A percentile compares a stretch with the other conserved stretches of the same genome.
Conservation (phyloP, 2,329 filamentous ascomycete species). For the Orbilia blumenaviensis region DNA sequence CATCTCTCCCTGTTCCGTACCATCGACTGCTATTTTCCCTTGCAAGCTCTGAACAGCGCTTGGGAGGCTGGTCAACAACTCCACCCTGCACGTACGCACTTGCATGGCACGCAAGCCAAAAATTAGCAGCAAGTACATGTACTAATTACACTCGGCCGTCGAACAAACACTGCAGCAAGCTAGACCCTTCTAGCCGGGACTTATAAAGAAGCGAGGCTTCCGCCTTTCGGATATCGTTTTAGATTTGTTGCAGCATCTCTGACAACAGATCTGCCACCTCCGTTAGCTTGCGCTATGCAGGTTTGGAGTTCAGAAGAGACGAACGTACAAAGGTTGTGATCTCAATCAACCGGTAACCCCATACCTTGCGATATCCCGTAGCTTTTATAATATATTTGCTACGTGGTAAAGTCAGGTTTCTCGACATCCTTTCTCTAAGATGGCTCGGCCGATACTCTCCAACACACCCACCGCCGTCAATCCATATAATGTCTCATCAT, state of each 20-base stretch:
- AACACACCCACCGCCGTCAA: slow-evolving; percentile 48
- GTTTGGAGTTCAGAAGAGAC: slow-evolving; percentile 38
- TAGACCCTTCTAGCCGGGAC: slow-evolving; percentile 5
- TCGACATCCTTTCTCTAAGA: slow-evolving; percentile 20
- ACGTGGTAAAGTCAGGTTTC: background rate
- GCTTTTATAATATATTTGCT: slow-evolving; percentile 37
- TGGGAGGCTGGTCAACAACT: slow-evolving; percentile 24
- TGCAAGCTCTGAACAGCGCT: slow-evolving; percentile 32
- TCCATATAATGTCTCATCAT: slow-evolving; percentile 46
- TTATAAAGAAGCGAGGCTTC: slow-evolving; percentile 38
- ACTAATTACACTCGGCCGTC: background rate
- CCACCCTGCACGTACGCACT: slow-evolving; percentile 5
- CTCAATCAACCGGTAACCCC: slow-evolving; percentile 1
- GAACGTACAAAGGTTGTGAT: slow-evolving; percentile 39
- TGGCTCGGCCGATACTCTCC: slow-evolving; percentile 41
- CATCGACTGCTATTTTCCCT: slow-evolving; percentile 7
- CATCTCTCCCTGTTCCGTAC: slow-evolving; percentile 23
- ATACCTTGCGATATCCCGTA: slow-evolving; percentile 27
- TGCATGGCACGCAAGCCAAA: slow-evolving; percentile 27
- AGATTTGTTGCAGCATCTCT: slow-evolving; percentile 42
- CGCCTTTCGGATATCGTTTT: slow-evolving; percentile 16
- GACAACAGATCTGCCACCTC: slow-evolving; percentile 38
- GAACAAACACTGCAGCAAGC: slow-evolving; percentile 11
- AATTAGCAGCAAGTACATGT: slow-evolving; percentile 32
- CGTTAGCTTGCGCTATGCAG: slow-evolving; percentile 42